Percentiles rank a stretch among this genome's conserved stretches.
These are phyloP conservation scores for Carex scoparia DNA, from an alignment of 176 grass and related monocot species.

Conservation along the genomic window DNA sequence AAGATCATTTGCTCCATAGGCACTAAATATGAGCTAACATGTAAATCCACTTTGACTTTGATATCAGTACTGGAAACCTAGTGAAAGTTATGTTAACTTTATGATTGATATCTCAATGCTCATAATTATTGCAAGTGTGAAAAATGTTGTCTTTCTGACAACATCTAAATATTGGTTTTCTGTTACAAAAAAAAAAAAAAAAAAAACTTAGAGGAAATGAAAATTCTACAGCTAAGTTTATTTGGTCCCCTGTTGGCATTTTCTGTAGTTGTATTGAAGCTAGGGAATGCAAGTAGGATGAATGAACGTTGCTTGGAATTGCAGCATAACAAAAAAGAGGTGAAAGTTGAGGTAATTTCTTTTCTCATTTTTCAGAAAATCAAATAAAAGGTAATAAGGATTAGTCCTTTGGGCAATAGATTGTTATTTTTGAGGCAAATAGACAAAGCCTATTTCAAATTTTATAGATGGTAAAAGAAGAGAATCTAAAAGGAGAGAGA, in stretches of 20 bases:
- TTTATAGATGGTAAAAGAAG: too few species aligned
- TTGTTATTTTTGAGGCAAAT: too few species aligned
- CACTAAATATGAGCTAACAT: neutral
- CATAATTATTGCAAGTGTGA: neutral
- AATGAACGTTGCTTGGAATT: slow-evolving; percentile 84
- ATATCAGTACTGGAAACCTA: neutral
- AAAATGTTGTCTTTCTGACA: neutral
- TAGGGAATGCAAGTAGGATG: slow-evolving; percentile 55
- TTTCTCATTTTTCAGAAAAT: slow-evolving; percentile 12
- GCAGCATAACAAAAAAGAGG: slow-evolving; percentile 69
- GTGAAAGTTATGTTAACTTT: neutral
- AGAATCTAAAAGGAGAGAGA: too few species aligned
- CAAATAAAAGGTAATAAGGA: neutral
- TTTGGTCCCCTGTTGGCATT: slow-evolving; percentile 6
- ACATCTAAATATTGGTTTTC: neutral
- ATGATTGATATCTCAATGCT: neutral
- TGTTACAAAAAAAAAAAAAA: neutral
- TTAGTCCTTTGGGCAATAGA: neutral
- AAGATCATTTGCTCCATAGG: neutral
- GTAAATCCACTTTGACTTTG: neutral
- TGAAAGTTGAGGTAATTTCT: slow-evolving; percentile 53
- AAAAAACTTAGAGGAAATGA: neutral
- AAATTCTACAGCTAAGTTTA: neutral
- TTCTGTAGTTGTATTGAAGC: slow-evolving; percentile 64
- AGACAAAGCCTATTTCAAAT: too few species aligned